These are phyloP conservation scores for Torulaspora indica DNA, from an alignment of 805 yeast species.

Conservation along the genomic window DNA sequence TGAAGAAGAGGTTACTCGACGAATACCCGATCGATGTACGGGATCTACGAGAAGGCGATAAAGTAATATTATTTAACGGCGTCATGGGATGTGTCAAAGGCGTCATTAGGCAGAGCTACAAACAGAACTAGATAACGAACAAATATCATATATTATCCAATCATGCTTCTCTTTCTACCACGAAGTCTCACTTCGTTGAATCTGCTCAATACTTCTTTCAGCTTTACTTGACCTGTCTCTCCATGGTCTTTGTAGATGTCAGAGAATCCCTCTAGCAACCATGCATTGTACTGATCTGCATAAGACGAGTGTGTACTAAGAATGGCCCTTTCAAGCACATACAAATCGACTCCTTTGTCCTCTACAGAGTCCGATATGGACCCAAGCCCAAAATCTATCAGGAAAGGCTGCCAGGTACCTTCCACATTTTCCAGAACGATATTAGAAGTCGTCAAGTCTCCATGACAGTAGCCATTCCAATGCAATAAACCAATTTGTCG, in stretches of 20 bases:
- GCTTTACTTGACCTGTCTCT: constrained; percentile 38
- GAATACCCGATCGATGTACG: constrained; percentile 45
- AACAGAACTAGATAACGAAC: constrained; percentile 4
- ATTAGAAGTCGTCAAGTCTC: constrained; percentile 90
- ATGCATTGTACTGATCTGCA: constrained; percentile 56
- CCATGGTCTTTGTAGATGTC: constrained; percentile 34
- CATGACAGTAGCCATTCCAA: constrained; percentile 75
- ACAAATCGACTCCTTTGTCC: constrained; percentile 95
- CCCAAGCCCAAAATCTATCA: constrained; percentile 91
- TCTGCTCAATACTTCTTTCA: constrained; percentile 54
- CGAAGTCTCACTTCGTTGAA: constrained; percentile 82
- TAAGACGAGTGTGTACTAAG: constrained; percentile 81
- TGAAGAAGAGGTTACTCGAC: constrained; percentile 47
- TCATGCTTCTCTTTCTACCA: constrained; percentile 93
- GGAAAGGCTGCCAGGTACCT: constrained; percentile 43
- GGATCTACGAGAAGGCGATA: constrained; percentile 60
- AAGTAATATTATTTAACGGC: constrained; percentile 72
- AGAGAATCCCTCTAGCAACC: constrained; percentile 71
- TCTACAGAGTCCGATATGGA: constrained; percentile 71
- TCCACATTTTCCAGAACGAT: constrained; percentile 47
- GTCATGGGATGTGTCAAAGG: constrained; percentile 75
- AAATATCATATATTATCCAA: constrained; percentile 47
- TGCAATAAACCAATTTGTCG: constrained; percentile 66
- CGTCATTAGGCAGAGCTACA: constrained; percentile 31
- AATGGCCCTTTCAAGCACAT: constrained; percentile 89